Conservation (phyloP, 2,329 filamentous ascomycete genomes). For the Fusarium drepaniforme region DNA sequence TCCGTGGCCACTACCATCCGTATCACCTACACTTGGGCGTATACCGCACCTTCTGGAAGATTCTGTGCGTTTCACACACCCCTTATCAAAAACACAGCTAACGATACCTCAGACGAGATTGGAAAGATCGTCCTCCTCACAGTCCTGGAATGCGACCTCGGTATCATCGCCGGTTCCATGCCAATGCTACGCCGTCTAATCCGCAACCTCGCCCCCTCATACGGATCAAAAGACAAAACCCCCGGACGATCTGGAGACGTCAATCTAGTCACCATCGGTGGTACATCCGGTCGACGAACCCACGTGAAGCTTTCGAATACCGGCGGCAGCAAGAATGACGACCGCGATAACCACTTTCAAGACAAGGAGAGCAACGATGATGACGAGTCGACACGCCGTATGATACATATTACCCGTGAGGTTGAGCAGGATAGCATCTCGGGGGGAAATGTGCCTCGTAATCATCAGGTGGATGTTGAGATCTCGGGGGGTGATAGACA, state of each 20-base stretch:
- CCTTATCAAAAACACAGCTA: not conserved
- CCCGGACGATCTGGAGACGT: slow-evolving; percentile 23
- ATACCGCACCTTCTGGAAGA: slow-evolving; percentile 10
- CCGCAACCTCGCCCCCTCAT: slow-evolving; percentile 19
- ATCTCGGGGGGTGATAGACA: not conserved
- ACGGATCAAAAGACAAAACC: slow-evolving; percentile 13
- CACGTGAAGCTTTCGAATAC: slow-evolving; percentile 25
- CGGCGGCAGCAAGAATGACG: slow-evolving; percentile 10
- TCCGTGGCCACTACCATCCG: slow-evolving; percentile 37
- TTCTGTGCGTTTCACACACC: not conserved
- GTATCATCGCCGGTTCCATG: slow-evolving; percentile 42
- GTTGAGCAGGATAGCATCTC: slow-evolving; percentile 27
- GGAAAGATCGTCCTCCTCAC: slow-evolving; percentile 41
- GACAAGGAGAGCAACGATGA: slow-evolving; percentile 33
- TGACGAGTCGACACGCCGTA: slow-evolving; percentile 25
- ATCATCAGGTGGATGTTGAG: not conserved
- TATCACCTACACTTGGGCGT: slow-evolving; percentile 33
- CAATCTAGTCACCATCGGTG: slow-evolving; percentile 31
- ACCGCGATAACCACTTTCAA: slow-evolving; percentile 17
- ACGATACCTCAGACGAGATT: slow-evolving; percentile 21
- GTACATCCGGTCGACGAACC: slow-evolving; percentile 7
- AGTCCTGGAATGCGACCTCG: slow-evolving; percentile 40
- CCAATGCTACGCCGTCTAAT: slow-evolving; percentile 41
- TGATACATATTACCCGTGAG: slow-evolving; percentile 33
- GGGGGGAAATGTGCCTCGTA: not conserved